Evolutionary conservation across 192 early-diverging fungal genomes (phyloP).

Genomic region (Coemansia nantahalensis): DNA sequence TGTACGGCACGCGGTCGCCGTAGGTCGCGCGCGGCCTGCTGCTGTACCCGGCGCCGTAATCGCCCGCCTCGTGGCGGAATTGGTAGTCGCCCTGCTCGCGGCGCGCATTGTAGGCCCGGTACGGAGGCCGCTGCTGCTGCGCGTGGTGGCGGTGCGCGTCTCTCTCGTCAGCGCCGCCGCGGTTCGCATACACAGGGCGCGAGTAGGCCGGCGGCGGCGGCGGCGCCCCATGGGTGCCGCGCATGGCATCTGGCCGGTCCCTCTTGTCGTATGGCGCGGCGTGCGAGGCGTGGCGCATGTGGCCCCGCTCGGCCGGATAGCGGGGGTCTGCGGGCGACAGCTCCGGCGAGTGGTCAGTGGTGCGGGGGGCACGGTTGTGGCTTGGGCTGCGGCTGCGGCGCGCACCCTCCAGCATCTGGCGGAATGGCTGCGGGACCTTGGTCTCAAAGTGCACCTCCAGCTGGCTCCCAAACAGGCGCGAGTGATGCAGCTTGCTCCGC

Average conservation of each 20-base stretch:
- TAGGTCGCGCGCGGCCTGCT: not conserved
- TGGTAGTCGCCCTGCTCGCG: too few species aligned
- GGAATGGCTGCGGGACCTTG: conserved; percentile 30
- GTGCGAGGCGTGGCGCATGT: not conserved
- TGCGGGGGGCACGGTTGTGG: not conserved
- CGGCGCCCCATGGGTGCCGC: too few species aligned
- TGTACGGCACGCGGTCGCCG: not conserved
- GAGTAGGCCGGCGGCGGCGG: too few species aligned
- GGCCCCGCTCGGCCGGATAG: not conserved
- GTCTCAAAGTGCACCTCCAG: conserved; percentile 48
- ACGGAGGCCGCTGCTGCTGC: too few species aligned
- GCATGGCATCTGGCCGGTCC: too few species aligned
- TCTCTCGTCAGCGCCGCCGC: too few species aligned
- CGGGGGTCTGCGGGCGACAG: conserved; percentile 5
- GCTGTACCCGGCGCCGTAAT: not conserved
- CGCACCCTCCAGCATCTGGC: conserved; percentile 7
- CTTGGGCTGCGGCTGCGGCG: conserved; percentile 5
- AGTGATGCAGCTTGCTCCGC: conserved; percentile 30
- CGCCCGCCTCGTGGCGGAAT: too few species aligned
- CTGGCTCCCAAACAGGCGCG: conserved; percentile 13
- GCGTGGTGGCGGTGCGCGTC: too few species aligned
- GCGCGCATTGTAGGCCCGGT: too few species aligned
- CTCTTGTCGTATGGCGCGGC: not conserved
- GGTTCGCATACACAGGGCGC: too few species aligned
- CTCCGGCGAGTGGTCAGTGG: conserved; percentile 1